These are phyloP conservation scores for Lepiota subincarnata DNA, from an alignment of 768 basidiomycete species.

Conservation along the genomic window DNA sequence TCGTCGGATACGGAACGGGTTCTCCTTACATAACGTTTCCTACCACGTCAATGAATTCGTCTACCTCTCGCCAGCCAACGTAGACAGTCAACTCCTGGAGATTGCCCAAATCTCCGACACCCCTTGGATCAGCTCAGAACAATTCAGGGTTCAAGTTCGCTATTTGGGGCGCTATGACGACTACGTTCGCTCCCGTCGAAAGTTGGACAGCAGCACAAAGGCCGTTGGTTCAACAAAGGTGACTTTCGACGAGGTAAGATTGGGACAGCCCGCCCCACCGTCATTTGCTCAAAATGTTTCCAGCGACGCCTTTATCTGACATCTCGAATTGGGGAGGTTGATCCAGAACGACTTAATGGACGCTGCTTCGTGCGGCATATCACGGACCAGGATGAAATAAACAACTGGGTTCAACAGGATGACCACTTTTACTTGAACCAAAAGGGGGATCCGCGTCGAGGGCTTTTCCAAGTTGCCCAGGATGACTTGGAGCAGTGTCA, in stretches of 20 bases:
- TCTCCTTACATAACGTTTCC: slow-evolving; percentile 34
- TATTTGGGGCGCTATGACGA: slow-evolving; percentile 46
- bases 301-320: slow-evolving; percentile 44
- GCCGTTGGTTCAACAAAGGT: slow-evolving; percentile 10
- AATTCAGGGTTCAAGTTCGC: slow-evolving; percentile 30
- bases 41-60: slow-evolving; percentile 64
- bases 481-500: slow-evolving; percentile 33
- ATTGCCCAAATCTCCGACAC: slow-evolving; percentile 57
- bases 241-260: slow-evolving; percentile 41
- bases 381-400: slow-evolving; percentile 28
- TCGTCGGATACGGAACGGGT: slow-evolving; percentile 28
- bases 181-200: slow-evolving; percentile 19
- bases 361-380: slow-evolving; percentile 46
- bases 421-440: slow-evolving; percentile 58
- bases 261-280: slow-evolving; percentile 18
- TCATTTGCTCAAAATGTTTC: not conserved
- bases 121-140: slow-evolving; percentile 10
- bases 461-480: slow-evolving; percentile 18
- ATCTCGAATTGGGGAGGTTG: slow-evolving; percentile 21
- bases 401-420: slow-evolving; percentile 46
- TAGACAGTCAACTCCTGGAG: slow-evolving; percentile 28
- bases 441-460: slow-evolving; percentile 17
- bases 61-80: slow-evolving; percentile 40
- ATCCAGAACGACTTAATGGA: slow-evolving; percentile 45
- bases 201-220: not conserved